Conservation (phyloP, 257 asterid genomes). For the Forsythia viridissima region DNA sequence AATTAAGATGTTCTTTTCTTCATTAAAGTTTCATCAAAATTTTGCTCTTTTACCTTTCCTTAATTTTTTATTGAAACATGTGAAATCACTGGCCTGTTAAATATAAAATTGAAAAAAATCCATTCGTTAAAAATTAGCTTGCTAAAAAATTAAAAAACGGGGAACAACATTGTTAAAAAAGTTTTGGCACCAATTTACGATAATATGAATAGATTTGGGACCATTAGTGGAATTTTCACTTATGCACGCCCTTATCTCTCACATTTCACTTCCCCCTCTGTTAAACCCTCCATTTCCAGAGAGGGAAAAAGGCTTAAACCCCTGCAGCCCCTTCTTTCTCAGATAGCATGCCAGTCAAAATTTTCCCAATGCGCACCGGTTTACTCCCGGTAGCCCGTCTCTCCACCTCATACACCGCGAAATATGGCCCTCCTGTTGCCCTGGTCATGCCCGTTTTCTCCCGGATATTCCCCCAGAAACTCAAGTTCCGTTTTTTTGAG, state of each 20-base stretch:
- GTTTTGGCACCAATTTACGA: not conserved
- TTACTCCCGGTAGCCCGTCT: constrained; percentile 27
- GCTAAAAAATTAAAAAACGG: too few relatives aligned
- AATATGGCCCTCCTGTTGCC: constrained; percentile 15
- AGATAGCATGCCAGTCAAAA: constrained; percentile 50
- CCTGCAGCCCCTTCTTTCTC: constrained; percentile 29
- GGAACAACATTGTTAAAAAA: too few relatives aligned
- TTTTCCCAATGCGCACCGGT: constrained; percentile 46
- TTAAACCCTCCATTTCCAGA: constrained; percentile 38
- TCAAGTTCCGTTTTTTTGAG: constrained; percentile 39
- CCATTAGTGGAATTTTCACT: not conserved
- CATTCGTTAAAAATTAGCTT: too few relatives aligned
- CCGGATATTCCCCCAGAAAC: constrained; percentile 62
- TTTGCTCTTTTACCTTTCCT: too few relatives aligned
- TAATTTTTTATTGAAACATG: too few relatives aligned
- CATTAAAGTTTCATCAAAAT: too few relatives aligned
- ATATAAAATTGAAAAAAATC: too few relatives aligned
- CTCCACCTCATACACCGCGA: constrained; percentile 25
- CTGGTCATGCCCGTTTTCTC: constrained; percentile 50
- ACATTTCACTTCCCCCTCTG: not conserved
- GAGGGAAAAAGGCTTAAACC: constrained; percentile 49
- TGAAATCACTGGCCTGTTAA: too few relatives aligned
- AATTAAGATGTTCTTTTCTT: too few relatives aligned
- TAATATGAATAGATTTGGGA: not conserved
- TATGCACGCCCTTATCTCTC: not conserved